Conservation (phyloP, 1,284 basidiomycete species). For the Microbotryum silenes-acaulis region DNA sequence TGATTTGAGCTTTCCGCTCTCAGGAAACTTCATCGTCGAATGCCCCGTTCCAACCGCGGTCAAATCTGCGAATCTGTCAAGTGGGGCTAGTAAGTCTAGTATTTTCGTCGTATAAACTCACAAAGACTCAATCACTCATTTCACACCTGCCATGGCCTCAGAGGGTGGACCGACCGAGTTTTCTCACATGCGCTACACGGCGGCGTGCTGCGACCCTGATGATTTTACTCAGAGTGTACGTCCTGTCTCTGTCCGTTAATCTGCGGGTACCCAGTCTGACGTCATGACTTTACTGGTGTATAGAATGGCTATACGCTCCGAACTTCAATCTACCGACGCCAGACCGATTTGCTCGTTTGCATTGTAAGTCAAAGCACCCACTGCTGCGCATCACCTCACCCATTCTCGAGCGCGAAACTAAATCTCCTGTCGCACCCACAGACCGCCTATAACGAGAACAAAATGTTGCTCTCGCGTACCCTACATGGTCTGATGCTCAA, state of each 20-base stretch:
- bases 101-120: neutral
- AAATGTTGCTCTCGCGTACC: slow-evolving; percentile 83
- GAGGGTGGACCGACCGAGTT: slow-evolving; percentile 66
- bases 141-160: neutral
- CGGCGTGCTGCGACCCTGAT: slow-evolving; percentile 85
- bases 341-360: slow-evolving; percentile 81
- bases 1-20: too few species aligned
- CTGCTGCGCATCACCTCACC: neutral
- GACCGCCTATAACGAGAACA: slow-evolving; percentile 78
- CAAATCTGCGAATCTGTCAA: slow-evolving; percentile 49
- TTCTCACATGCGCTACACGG: slow-evolving; percentile 84
- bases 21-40: slow-evolving; percentile 80
- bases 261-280: neutral
- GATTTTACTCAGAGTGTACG: slow-evolving; percentile 59
- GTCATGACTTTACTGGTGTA: neutral
- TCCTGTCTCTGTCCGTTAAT: neutral
- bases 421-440: neutral
- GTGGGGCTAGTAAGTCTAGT: slow-evolving; percentile 19
- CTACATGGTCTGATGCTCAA: slow-evolving; percentile 95
- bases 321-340: slow-evolving; percentile 72
- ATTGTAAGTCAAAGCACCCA: slow-evolving; percentile 19
- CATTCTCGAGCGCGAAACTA: neutral
- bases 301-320: slow-evolving; percentile 71
- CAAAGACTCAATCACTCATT: neutral
- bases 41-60: slow-evolving; percentile 41